Base-by-base conservation (phyloP, 2,329 filamentous ascomycete genomes). In the Xylariomycetidae sp. region DNA sequence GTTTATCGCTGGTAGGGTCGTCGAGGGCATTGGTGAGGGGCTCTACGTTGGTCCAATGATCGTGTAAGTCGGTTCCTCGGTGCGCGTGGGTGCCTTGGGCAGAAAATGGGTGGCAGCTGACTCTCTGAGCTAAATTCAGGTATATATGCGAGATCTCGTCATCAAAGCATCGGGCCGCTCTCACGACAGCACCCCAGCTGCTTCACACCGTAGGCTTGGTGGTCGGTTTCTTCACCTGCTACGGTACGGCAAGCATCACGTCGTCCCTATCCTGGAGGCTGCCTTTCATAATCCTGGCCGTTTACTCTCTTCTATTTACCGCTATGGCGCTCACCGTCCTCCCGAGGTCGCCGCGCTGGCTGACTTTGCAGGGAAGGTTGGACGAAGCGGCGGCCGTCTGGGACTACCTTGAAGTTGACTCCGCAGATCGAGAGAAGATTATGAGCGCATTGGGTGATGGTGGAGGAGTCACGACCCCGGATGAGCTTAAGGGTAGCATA, bases 11-110 rank as follows among this genome's bases (percentile, higher is more conserved):
- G 40, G 40, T 3, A 37, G 40, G 16, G 16, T 40, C 16, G 6
- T 42, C 27, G 34, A 40, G 29, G 40, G 40, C 9, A 15, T 40
- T 8, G 40, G 40, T 26, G 40, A 42, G 28, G 40, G 40, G 6
- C 14, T 42, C 6, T 42, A 37, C 25, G 9, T 42, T 8, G 31
- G 40, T 31, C 33, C 37, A 4, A n/a, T 40, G 25, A 19, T 28
- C 19, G 33, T 36, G 27, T 23, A 23, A 23, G 20, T n/a, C 20
- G 26, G 10, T 2, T 13, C 14, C 11, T n/a, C 14, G 8, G 20
- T 23, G 12, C 30, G 13, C 8, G 5, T 23, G 7, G 13, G 12
- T 6, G 5, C 5, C 13, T 25, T 25, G 11, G 6, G 10, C 8
- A 22, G 19, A 15, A 30, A 4, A 30, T 12, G 27, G 6, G 7